phyloP scores from a whole-genome alignment of 1,139 yeast species.

The Geotrichum cucujoidarum region DNA sequence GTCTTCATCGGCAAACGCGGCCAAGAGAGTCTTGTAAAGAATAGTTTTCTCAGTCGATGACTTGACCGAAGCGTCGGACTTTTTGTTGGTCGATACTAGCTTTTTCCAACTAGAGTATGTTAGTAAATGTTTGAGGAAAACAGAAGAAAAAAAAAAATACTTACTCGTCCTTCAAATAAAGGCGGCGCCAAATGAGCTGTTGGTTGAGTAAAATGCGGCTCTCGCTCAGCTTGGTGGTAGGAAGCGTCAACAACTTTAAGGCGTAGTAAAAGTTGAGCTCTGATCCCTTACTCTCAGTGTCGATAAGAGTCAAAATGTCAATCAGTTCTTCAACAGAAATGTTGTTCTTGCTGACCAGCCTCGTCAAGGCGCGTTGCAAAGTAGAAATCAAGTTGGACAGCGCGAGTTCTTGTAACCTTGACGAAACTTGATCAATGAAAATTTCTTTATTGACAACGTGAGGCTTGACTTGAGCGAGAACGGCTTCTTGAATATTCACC shows the following conservation, averaged over 20 bases:
- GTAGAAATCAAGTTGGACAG: constrained; percentile 21
- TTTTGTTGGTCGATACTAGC: constrained; percentile 41
- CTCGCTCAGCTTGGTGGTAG: constrained; percentile 30
- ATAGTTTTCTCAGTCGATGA: constrained; percentile 43
- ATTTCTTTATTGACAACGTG: constrained; percentile 4
- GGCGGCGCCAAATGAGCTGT: constrained; percentile 56
- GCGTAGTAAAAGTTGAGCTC: constrained; percentile 42
- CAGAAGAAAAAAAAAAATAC: neutral
- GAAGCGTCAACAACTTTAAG: constrained; percentile 38
- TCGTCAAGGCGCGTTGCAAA: constrained; percentile 35
- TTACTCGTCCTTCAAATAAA: constrained; percentile 51
- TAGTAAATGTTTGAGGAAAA: neutral
- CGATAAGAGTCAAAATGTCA: constrained; percentile 53
- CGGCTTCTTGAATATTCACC: constrained; percentile 21
- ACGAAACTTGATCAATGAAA: constrained; percentile 9
- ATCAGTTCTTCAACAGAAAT: constrained; percentile 48
- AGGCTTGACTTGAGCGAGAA: constrained; percentile 11
- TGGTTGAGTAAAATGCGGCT: constrained; percentile 34
- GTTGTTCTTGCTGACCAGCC: constrained; percentile 41
- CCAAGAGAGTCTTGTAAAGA: constrained; percentile 34
- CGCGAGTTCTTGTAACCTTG: constrained; percentile 15
- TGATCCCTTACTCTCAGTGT: constrained; percentile 30
- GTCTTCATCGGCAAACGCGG: constrained; percentile 8
- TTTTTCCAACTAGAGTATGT: constrained; percentile 41
- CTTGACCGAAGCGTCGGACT: constrained; percentile 45